Conservation (phyloP, 2,329 filamentous ascomycete species). For the Aspergillus ustus region DNA sequence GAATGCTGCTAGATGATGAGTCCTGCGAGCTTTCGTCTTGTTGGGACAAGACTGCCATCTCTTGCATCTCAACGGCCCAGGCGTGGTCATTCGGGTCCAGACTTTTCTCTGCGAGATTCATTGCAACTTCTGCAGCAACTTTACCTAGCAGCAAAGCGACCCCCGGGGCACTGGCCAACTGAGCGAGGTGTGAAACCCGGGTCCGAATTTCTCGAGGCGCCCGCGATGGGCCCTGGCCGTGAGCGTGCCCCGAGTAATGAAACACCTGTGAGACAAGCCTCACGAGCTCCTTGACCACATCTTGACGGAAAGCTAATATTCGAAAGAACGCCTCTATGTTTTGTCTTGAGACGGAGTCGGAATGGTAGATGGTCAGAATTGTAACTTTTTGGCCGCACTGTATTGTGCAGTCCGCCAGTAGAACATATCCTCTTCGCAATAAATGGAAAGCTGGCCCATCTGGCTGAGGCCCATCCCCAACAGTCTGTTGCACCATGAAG, state of each 20-base stretch:
- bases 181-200: slow-evolving; percentile 32
- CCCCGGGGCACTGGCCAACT: slow-evolving; percentile 25
- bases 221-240: slow-evolving; percentile 28
- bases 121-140: slow-evolving; percentile 44
- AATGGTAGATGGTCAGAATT: slow-evolving; percentile 12
- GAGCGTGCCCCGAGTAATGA: slow-evolving; percentile 35
- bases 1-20: slow-evolving; percentile 18
- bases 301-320: slow-evolving; percentile 33
- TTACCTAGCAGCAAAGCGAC: slow-evolving; percentile 38
- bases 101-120: slow-evolving; percentile 46
- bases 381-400: slow-evolving; percentile 30
- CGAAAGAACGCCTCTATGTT: slow-evolving; percentile 37
- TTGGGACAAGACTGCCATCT: slow-evolving; percentile 33
- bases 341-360: slow-evolving; percentile 23
- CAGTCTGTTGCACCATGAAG: slow-evolving; percentile 29
- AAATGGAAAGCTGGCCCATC: slow-evolving; percentile 28
- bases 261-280: slow-evolving; percentile 40
- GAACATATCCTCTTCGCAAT: slow-evolving; percentile 39
- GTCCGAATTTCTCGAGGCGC: slow-evolving; percentile 32
- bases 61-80: slow-evolving; percentile 46
- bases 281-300: slow-evolving; percentile 41
- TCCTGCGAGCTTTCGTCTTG: slow-evolving; percentile 15
- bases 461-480: slow-evolving; percentile 22
- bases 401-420: slow-evolving; percentile 37
- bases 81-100: slow-evolving; percentile 42